These are phyloP conservation scores for Protomyces arabidopsidicola DNA, from an alignment of 1,139 yeast genomes.

Conservation along the genomic window DNA sequence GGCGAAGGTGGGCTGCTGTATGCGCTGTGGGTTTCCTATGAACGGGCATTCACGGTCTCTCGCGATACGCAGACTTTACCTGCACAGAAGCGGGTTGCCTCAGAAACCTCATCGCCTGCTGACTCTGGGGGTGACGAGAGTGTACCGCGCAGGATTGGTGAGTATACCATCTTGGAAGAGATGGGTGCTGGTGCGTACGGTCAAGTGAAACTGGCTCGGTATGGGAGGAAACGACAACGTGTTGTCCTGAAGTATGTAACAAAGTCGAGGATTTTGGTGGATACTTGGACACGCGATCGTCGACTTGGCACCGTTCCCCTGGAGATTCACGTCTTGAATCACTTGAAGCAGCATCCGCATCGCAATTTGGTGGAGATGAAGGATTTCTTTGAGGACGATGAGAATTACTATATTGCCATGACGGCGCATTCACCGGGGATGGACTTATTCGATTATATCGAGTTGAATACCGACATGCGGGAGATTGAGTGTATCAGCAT, in stretches of 20 bases:
- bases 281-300: slow-evolving; percentile 94
- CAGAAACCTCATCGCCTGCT: slow-evolving; percentile 5
- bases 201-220: slow-evolving; percentile 75
- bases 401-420: slow-evolving; percentile 82
- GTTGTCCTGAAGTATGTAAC: slow-evolving; percentile 84
- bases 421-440: slow-evolving; percentile 92
- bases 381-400: slow-evolving; percentile 88
- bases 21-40: slow-evolving; percentile 81
- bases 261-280: slow-evolving; percentile 87
- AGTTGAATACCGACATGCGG: slow-evolving; percentile 69
- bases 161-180: slow-evolving; percentile 64
- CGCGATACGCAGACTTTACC: slow-evolving; percentile 4
- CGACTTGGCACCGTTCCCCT: slow-evolving; percentile 87
- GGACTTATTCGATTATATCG: slow-evolving; percentile 87
- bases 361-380: slow-evolving; percentile 77
- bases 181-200: slow-evolving; percentile 98
- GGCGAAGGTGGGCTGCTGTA: slow-evolving; percentile 35
- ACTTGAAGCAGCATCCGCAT: slow-evolving; percentile 63
- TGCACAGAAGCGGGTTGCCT: not conserved
- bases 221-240: slow-evolving; percentile 56
- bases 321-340: slow-evolving; percentile 88
- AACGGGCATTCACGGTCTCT: slow-evolving; percentile 12
- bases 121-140: slow-evolving; percentile 10
- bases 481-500: slow-evolving; percentile 72
- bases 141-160: slow-evolving; percentile 59